These are phyloP conservation scores for Mycena capillaripes DNA, from an alignment of 768 basidiomycete genomes.

Conservation along the genomic window DNA sequence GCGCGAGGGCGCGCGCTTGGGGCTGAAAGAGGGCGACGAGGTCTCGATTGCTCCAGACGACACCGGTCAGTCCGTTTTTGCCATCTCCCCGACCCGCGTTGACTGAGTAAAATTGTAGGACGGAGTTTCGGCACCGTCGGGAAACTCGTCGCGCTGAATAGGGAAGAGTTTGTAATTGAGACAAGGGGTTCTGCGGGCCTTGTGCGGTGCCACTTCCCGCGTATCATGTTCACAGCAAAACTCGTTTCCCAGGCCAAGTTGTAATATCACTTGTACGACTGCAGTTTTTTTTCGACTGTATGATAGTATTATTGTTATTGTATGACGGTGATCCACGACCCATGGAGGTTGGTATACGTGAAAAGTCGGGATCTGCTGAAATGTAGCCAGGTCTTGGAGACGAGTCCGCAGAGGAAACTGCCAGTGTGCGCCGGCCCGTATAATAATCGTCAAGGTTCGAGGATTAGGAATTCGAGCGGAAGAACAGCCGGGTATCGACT, in stretches of 20 bases:
- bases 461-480: too few relatives aligned
- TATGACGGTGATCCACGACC: too few relatives aligned
- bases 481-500: too few relatives aligned
- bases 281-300: too few relatives aligned
- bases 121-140: constrained; percentile 61
- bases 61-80: constrained; percentile 52
- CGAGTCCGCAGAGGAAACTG: too few relatives aligned
- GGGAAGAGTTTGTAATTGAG: constrained; percentile 65
- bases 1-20: constrained; percentile 58
- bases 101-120: constrained; percentile 40
- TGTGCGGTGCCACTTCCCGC: constrained; percentile 68
- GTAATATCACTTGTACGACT: constrained; percentile 5
- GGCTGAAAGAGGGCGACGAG: constrained; percentile 51
- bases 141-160: constrained; percentile 63
- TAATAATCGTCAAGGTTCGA: too few relatives aligned
- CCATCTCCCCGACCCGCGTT: neutral
- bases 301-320: too few relatives aligned
- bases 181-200: constrained; percentile 54
- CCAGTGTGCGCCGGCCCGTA: too few relatives aligned
- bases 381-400: too few relatives aligned
- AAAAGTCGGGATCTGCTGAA: too few relatives aligned
- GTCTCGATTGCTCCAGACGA: constrained; percentile 64
- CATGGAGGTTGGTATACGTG: too few relatives aligned
- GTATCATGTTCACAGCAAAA: constrained; percentile 54
- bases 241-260: constrained; percentile 23